phyloP scores from a whole-genome alignment of 345 rosid genomes.

The Aquilaria malaccensis region DNA sequence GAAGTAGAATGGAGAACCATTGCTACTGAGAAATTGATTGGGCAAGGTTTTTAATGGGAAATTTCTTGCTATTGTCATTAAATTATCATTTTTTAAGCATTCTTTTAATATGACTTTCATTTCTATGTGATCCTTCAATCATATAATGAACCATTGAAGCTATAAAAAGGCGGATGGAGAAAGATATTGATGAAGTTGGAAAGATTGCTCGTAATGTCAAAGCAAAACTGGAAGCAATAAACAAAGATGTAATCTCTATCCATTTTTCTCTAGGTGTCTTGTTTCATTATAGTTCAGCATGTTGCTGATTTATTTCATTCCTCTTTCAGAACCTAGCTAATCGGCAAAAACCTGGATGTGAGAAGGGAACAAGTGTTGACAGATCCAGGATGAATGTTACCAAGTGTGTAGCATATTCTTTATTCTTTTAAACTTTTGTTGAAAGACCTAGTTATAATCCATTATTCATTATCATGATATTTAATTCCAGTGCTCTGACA shows the following conservation, averaged over 20 bases:
- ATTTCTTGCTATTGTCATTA: not conserved
- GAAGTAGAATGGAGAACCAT: too few species aligned
- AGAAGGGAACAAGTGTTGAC: constrained; percentile 81
- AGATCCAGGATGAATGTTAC: constrained; percentile 85
- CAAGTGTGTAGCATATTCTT: constrained; percentile 33
- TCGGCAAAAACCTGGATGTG: constrained; percentile 83
- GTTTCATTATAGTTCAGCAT: not conserved
- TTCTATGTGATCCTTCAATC: not conserved
- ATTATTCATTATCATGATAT: not conserved
- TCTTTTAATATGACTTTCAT: not conserved
- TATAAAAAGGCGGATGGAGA: constrained; percentile 87
- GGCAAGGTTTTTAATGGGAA: not conserved
- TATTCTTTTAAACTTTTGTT: not conserved
- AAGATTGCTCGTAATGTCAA: constrained; percentile 69
- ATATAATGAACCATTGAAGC: constrained; percentile 28
- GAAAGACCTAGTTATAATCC: too few species aligned
- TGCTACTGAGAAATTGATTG: too few species aligned
- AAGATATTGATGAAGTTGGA: constrained; percentile 92
- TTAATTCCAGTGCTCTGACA: constrained; percentile 51
- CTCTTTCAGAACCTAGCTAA: constrained; percentile 66
- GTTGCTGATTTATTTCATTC: constrained; percentile 12
- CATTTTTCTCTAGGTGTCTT: not conserved
- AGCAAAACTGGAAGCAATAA: constrained; percentile 66
- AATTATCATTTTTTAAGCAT: not conserved
- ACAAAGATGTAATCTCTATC: constrained; percentile 51